Evolutionary conservation across 2,329 filamentous ascomycete genomes (phyloP), one percentile per base, ranked within the genome.

Genomic region (Fonsecaea pugnacius): DNA sequence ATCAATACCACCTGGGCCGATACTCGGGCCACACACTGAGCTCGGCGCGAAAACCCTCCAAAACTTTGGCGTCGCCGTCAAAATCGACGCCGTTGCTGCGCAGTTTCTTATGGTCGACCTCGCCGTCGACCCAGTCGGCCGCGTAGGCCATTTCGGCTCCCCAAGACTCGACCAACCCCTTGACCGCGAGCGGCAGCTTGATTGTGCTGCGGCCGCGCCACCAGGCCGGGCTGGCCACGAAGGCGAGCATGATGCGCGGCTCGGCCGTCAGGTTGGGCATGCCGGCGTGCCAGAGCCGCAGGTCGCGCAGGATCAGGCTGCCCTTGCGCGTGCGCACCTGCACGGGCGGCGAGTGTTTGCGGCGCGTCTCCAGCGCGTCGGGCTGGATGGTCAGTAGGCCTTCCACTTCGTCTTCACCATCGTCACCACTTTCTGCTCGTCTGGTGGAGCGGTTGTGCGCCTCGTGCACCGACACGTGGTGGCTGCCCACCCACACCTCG

Each of bases 241-340:
- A 71, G n/a, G 84, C 84, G n/a, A 87, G 73, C 85, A 87, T 87
- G 18, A 87, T 79, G 30, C 85, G 75, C 16, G 82, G 78, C 6
- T 80, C 74, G 4, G 78, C 73, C 1, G 81, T 83, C 48, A 73
- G 70, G 68, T 89, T 88, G 1, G 85, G 85, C 82, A 87, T 86
- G 0, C 86, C 86, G 0, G 84, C 85, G 72, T 89, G 86, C 86
- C 86, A 89, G 4, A 87, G 79, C 27, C 86, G 76, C 59, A 89
- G 73, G 71, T 89, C 86, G 1, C 87, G 78, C 33, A 89, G 71
- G 38, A 88, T 78, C 24, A 88, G 71, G 43, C 83, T 82, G 0
- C 86, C 85, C 24, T 80, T 80, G 24, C 75, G 76, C 8, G 83
- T 73, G 4, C 60, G 69, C 0, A 77, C 77, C 71, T 80, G 79